Evolutionary conservation across 2,329 filamentous ascomycete species (phyloP), one percentile per base, ranked within the genome.

Genomic region (Aspergillus sp.): DNA sequence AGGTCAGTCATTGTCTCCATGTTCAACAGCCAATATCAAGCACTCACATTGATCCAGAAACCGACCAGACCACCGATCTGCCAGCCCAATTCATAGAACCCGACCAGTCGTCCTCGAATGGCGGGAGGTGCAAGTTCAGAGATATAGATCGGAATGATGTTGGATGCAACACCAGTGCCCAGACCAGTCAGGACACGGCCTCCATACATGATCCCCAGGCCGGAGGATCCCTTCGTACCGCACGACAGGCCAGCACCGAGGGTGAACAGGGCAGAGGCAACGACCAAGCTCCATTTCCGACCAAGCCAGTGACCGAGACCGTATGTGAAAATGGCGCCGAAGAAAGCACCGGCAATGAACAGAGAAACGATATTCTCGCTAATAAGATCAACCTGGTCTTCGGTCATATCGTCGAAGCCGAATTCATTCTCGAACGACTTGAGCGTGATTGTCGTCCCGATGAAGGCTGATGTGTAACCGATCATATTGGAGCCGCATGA

Each of bases 311-410:
- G 86, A 30, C 83, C 85, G 34, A 85, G 81, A 7, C 78, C 80
- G 64, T 89, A 92, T 56, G 86, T 88, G 58, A 83, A 81, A 39
- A 91, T 76, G 15, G 87, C 85, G 50, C 90, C 90, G 65, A 93
- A 93, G 78, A 95, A 93, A 58, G 89, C 89, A 58, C 90, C 90
- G 9, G 90, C 90, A 74, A 93, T 90, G 76, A 91, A 93, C 53
- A 89, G 84, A 24, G 88, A 91, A 50, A 92, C 89, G 60, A 93
- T 91, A 71, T 93, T 93, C 65, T 87, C 80, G 67, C 85, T 87
- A 47, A 89, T 77, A 4, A 89, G 74, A 11, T 30, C 26, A 3
- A 30, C 30, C 85, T 81, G 9, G 45, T 5, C 45, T 54, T 18
- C 74, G 87, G 83, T 2, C 74, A 66, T 2, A 71, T 76, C 65